phyloP scores from a whole-genome alignment of 495 filamentous ascomycete species.

The Podospora fimiseda region DNA sequence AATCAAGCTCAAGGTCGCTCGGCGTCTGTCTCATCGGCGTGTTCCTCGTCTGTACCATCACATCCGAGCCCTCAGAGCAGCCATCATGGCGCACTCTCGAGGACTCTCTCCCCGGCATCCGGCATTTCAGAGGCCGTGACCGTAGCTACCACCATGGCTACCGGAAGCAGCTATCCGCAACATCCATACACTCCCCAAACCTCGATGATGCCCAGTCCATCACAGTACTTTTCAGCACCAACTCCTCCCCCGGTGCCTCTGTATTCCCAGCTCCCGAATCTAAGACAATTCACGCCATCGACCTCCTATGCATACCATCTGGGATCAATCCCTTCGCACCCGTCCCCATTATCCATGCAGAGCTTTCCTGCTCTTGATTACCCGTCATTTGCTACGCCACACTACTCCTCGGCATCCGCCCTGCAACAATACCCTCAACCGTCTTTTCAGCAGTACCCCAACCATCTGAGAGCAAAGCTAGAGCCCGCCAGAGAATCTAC shows the following conservation, averaged over 20 bases:
- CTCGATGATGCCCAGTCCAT: conserved; percentile 9
- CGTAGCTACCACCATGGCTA: conserved; percentile 9
- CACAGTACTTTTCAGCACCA: conserved; percentile 17
- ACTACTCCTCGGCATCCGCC: conserved; percentile 5
- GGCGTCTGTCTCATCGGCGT: conserved; percentile 19
- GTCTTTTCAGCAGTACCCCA: background rate
- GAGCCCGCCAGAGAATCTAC: background rate
- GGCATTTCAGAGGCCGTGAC: conserved; percentile 1
- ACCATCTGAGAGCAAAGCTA: background rate
- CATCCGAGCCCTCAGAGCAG: background rate
- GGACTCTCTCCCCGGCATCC: conserved; percentile 21
- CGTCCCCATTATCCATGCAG: conserved; percentile 12
- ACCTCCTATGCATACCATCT: conserved; percentile 14
- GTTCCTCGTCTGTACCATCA: conserved; percentile 19
- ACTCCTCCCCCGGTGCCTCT: conserved; percentile 8
- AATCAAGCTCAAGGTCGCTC: no score
- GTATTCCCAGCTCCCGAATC: conserved; percentile 10
- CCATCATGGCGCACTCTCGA: conserved; percentile 7
- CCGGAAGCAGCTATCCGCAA: conserved; percentile 3
- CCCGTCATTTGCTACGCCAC: conserved; percentile 3
- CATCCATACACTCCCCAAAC: conserved; percentile 3
- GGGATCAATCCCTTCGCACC: conserved; percentile 6
- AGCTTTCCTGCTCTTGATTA: conserved; percentile 6
- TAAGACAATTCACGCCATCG: conserved; percentile 8
- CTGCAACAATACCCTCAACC: conserved; percentile 4